Conservation (phyloP, 805 yeast species). For the Schwanniomyces yamadae region DNA sequence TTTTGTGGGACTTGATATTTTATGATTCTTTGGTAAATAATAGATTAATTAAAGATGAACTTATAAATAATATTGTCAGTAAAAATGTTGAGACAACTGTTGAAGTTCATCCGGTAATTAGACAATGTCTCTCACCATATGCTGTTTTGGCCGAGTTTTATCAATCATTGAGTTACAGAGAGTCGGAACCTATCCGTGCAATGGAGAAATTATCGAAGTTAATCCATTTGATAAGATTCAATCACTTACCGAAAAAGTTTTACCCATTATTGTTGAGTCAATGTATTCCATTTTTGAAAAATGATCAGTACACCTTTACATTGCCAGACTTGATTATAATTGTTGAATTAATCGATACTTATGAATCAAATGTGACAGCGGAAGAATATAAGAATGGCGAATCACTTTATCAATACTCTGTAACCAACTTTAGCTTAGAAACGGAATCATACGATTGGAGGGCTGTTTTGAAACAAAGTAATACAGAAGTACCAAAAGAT, state of each 20-base stretch:
- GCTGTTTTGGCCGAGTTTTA: constrained; percentile 58
- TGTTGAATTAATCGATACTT: constrained; percentile 40
- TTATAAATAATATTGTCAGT: constrained; percentile 49
- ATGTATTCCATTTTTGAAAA: constrained; percentile 40
- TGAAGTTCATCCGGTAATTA: constrained; percentile 53
- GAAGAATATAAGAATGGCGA: constrained; percentile 30
- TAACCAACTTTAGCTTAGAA: constrained; percentile 19
- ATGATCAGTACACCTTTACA: constrained; percentile 15
- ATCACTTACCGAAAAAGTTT: constrained; percentile 46
- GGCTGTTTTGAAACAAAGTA: constrained; percentile 14
- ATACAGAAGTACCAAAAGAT: constrained; percentile 21
- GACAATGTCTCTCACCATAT: constrained; percentile 71
- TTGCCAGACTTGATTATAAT: constrained; percentile 34
- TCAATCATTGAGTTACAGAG: constrained; percentile 19
- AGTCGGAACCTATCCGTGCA: constrained; percentile 12
- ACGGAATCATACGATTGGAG: constrained; percentile 39
- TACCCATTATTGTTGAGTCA: constrained; percentile 51
- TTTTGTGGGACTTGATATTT: constrained; percentile 59
- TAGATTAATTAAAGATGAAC: constrained; percentile 53
- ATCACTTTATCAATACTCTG: constrained; percentile 30
- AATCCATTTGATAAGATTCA: constrained; percentile 46
- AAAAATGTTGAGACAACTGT: constrained; percentile 32
- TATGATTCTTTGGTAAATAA: constrained; percentile 57
- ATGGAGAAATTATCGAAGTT: constrained; percentile 44
- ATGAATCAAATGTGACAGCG: constrained; percentile 22